These are phyloP conservation scores for Phytophthora colocasiae DNA, from an alignment of 352 stramenopile genomes.

Conservation along the genomic window DNA sequence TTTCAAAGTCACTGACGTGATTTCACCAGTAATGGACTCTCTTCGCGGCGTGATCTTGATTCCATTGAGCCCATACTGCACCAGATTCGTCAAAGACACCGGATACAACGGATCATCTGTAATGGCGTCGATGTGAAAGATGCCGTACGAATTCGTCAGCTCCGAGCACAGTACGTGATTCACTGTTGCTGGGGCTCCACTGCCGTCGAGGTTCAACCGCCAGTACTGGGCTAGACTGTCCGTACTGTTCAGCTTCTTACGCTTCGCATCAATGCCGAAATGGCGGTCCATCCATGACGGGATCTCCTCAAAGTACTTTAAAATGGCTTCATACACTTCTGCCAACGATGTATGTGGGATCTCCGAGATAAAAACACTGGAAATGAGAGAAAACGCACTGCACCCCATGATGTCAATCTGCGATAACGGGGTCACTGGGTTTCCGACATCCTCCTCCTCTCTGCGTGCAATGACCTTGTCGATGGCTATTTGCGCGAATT, in stretches of 20 bases:
- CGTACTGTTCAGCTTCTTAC: constrained; percentile 21
- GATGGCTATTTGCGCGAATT: constrained; percentile 29
- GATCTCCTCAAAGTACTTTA: constrained; percentile 31
- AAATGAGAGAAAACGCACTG: constrained; percentile 41
- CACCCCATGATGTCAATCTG: constrained; percentile 41
- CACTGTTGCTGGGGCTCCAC: constrained; percentile 14
- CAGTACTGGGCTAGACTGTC: constrained; percentile 25
- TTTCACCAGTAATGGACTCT: constrained; percentile 23
- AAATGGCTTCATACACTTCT: constrained; percentile 31
- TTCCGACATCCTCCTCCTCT: constrained; percentile 8
- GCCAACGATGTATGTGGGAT: constrained; percentile 44
- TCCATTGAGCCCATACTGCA: constrained; percentile 29
- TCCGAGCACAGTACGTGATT: constrained; percentile 38
- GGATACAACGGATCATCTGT: constrained; percentile 33
- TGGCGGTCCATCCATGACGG: constrained; percentile 38
- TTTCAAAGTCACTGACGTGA: constrained; percentile 30
- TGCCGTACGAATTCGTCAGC: constrained; percentile 25
- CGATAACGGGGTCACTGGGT: constrained; percentile 25
- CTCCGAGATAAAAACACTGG: constrained; percentile 64
- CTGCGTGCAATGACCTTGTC: constrained; percentile 29
- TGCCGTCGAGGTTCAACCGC: constrained; percentile 24
- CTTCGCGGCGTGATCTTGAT: constrained; percentile 37
- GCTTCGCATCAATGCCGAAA: constrained; percentile 29
- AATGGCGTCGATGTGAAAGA: constrained; percentile 43
- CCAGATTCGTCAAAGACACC: neutral